Percentiles rank a stretch among this genome's conserved stretches.
These are phyloP conservation scores for Luvunga scandens DNA, from an alignment of 345 rosid genomes.

Conservation along the genomic window DNA sequence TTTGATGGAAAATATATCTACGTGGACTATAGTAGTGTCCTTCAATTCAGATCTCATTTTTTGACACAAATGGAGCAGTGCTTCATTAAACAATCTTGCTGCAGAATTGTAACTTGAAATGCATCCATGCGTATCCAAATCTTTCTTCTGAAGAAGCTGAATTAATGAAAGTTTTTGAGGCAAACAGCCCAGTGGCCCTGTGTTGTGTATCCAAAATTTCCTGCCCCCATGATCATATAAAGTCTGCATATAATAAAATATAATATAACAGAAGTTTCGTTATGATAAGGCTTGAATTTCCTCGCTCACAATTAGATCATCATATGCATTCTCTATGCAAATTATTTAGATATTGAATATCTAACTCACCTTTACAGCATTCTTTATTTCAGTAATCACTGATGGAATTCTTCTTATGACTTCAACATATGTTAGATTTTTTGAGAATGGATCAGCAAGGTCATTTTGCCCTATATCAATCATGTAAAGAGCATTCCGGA, in stretches of 20 bases:
- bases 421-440: conserved; percentile 45
- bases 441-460: conserved; percentile 66
- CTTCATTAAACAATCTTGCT: conserved; percentile 64
- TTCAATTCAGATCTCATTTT: conserved; percentile 45
- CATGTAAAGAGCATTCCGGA: conserved; percentile 68
- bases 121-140: conserved; percentile 55
- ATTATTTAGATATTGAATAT: not conserved
- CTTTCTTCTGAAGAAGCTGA: conserved; percentile 28
- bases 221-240: conserved; percentile 66
- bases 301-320: not conserved
- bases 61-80: conserved; percentile 39
- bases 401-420: conserved; percentile 53
- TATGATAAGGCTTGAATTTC: not conserved
- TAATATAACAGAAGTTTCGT: not conserved
- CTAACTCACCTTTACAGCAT: conserved; percentile 55
- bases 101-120: conserved; percentile 57
- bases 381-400: conserved; percentile 50
- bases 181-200: conserved; percentile 87
- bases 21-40: conserved; percentile 58
- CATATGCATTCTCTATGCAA: not conserved
- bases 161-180: conserved; percentile 73
- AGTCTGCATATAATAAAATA: conserved; percentile 23
- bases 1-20: conserved; percentile 71
- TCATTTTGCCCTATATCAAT: conserved; percentile 89
- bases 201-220: conserved; percentile 87